phyloP scores from a whole-genome alignment of 2,329 filamentous ascomycete genomes.

The Diaporthe australafricana region DNA sequence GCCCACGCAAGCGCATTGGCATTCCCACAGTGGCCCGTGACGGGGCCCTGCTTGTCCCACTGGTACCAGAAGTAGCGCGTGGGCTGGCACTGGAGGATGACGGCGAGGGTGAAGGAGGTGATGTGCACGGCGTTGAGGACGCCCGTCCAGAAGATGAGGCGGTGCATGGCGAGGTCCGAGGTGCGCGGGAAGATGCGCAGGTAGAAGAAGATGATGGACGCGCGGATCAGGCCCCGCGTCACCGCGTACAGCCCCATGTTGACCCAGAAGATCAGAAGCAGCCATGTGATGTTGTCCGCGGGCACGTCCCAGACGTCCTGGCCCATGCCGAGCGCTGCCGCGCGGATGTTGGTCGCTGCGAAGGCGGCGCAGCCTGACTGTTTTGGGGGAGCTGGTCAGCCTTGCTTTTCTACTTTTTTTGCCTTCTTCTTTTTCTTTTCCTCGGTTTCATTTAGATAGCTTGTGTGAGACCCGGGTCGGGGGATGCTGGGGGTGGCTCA shows the following conservation, averaged over 20 bases:
- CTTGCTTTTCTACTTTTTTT: background rate
- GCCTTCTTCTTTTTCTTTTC: too few relatives aligned
- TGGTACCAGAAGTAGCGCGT: constrained; percentile 45
- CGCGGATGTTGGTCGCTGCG: constrained; percentile 4
- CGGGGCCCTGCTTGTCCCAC: constrained; percentile 47
- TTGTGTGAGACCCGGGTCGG: background rate
- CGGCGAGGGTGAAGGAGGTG: constrained; percentile 42
- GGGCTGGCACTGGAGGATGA: constrained; percentile 47
- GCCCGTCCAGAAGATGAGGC: constrained; percentile 43
- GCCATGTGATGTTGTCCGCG: constrained; percentile 37
- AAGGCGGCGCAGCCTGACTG: constrained; percentile 20
- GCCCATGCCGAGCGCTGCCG: constrained; percentile 7
- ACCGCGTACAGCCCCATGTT: constrained; percentile 44
- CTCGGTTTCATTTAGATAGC: background rate
- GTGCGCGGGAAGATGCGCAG: constrained; percentile 47
- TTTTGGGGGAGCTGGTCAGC: background rate
- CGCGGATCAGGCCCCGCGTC: constrained; percentile 47
- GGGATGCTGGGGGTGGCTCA: background rate
- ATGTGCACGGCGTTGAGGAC: constrained; percentile 43
- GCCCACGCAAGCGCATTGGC: constrained; percentile 48
- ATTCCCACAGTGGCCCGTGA: constrained; percentile 44
- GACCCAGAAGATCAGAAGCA: constrained; percentile 56
- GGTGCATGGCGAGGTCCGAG: constrained; percentile 40
- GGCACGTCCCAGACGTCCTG: constrained; percentile 9
- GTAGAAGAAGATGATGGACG: constrained; percentile 53